A percentile compares a stretch with the other conserved stretches of the same genome.
phyloP scores from a whole-genome alignment of 345 rosid species.

The Kernera saxatilis region DNA sequence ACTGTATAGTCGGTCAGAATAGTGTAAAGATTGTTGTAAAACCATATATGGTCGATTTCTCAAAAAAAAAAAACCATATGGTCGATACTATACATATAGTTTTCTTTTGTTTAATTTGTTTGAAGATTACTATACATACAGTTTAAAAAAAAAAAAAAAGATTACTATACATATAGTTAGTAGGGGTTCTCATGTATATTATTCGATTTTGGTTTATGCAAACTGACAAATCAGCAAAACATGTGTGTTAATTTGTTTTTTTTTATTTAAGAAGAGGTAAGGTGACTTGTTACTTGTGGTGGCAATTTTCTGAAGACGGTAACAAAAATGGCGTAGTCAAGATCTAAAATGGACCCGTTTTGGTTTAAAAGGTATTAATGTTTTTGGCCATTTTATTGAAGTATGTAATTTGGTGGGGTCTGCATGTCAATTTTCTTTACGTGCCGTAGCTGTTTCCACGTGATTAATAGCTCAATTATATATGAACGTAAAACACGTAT shows the following conservation, averaged over 20 bases:
- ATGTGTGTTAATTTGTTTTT: neutral
- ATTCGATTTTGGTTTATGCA: neutral
- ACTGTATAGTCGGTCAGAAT: neutral
- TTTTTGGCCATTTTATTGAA: slow-evolving; percentile 3
- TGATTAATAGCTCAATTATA: slow-evolving; percentile 16
- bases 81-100: no score
- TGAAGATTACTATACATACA: no score
- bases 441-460: slow-evolving; percentile 30
- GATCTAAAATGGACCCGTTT: slow-evolving; percentile 21
- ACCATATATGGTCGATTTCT: neutral
- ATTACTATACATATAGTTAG: neutral
- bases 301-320: neutral
- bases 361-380: slow-evolving; percentile 20
- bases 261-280: neutral
- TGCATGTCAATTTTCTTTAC: slow-evolving; percentile 22
- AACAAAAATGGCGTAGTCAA: slow-evolving; percentile 18
- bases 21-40: neutral
- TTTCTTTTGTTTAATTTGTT: no score
- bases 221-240: neutral
- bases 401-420: slow-evolving; percentile 24
- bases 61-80: no score
- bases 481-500: slow-evolving; percentile 25
- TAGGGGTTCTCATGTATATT: neutral
- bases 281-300: neutral
- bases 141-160: no score